Base-by-base conservation (phyloP, 2,329 filamentous ascomycete species). In the Nannizzia gypsea region DNA sequence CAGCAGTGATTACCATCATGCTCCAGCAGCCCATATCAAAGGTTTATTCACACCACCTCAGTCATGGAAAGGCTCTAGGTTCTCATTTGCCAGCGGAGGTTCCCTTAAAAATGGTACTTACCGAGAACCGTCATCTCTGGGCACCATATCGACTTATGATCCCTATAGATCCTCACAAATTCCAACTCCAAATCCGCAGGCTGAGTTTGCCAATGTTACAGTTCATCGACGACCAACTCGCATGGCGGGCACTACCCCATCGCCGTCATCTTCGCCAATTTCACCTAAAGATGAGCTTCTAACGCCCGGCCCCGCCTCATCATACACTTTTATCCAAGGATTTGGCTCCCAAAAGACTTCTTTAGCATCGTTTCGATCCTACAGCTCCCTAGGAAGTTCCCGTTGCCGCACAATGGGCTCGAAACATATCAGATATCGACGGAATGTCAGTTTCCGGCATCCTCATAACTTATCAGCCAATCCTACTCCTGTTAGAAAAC, bases 1-100 rank as follows among this genome's bases (percentile, higher is more conserved):
- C 0, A 82, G 86, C 60, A 96, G 90, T 72, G 92, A 97, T 68
- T 93, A 95, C 67, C 92, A 96, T 67, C 90, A 95, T 67, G 81
- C 88, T 26, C 67, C 68, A 8, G 57, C 68, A 17, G 66, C 64
- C 2, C 76, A 70, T 64, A 67, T 69, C 13, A 31, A 31, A 24
- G 22, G 22, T 28, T 13, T 22, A 52, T 52, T 24, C n/a, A 52
- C 48, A 2, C 48, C 48, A 44, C 62, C 60, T 13, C 66, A 62
- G 36, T 62, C 65, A 2, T 77, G 78, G 52, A 76, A 78, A 5
- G 75, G 79, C 55, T 83, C 81, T 3, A 77, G 80, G 48, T 82
- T 79, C 64, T 83, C 81, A 1, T 80, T 82, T 58, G 72, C 81
- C 59, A 81, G 81, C 38, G 77, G 82, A 60, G 77, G 80, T 58